Evolutionary conservation across 1,284 basidiomycete genomes (phyloP), one percentile per base, ranked within the genome.

Genomic region (Vanrija humicola): DNA sequence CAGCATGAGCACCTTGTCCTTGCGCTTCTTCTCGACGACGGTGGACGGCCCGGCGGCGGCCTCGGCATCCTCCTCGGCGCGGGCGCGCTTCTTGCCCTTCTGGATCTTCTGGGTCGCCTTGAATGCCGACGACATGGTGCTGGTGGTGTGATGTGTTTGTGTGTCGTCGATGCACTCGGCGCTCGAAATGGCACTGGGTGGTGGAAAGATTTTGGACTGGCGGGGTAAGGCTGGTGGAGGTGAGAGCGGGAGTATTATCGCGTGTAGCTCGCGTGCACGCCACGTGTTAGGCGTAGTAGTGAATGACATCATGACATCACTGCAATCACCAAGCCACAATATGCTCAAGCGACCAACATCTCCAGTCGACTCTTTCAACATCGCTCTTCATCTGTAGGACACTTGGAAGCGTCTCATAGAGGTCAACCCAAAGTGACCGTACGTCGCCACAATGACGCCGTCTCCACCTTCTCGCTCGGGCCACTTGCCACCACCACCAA

Each of bases 1-100:
- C 47, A 98, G 84, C 69, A 98, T 77, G 50, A 99, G 80, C 6
- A 98, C 94, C 58, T 82, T 79, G 68, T 83, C 81, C 74, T 82
- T 82, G 66, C 80, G 75, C 48, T 75, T 64, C 64, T 76, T 77
- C 53, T 59, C 52, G 9, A 52, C 49, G 45, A 49, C 56, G 15
- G 46, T 43, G 38, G 44, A 43, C 12, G 52, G 38, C 1, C 42
- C 56, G n/a, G 48, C 40, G 34, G 28, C 46, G 40, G 54, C 42
- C 7, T 23, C 40, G 23, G 47, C 52, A 3, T 46, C 61, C 9
- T 55, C 53, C 10, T 47, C 56, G 12, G 39, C 48, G 34, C 34
- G 34, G 12, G 54, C 54, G 43, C 59, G 59, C 59, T 61, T 61
- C 26, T 43, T 43, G 18, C 18, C n/a, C 52, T 54, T 54, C 40